A percentile compares a stretch with the other conserved stretches of the same genome.
phyloP scores from a whole-genome alignment of 2,329 filamentous ascomycete genomes.

The Claviceps maximensis region DNA sequence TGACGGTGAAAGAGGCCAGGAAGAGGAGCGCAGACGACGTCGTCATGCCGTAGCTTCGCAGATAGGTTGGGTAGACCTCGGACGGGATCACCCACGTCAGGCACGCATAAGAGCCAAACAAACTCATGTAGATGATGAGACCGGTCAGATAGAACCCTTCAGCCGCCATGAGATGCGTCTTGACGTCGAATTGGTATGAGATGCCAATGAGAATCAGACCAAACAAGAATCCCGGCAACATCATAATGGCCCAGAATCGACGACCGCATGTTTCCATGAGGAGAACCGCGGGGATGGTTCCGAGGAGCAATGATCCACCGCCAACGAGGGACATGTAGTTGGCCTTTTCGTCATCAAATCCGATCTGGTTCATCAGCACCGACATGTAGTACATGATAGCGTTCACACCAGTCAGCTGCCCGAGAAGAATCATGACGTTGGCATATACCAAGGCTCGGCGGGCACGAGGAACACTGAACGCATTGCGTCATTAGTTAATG shows the following conservation, averaged over 20 bases:
- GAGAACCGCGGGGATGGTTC: constrained; percentile 54
- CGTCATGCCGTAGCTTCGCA: constrained; percentile 62
- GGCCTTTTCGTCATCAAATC: constrained; percentile 46
- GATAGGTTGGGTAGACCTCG: constrained; percentile 60
- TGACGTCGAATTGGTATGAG: constrained; percentile 42
- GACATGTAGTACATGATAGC: constrained; percentile 63
- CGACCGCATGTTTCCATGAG: constrained; percentile 62
- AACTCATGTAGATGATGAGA: constrained; percentile 54
- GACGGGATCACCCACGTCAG: constrained; percentile 54
- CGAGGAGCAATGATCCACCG: constrained; percentile 51
- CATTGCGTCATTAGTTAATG: not conserved
- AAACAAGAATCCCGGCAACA: constrained; percentile 59
- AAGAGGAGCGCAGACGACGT: constrained; percentile 55
- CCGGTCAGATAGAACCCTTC: constrained; percentile 53
- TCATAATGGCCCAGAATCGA: constrained; percentile 61
- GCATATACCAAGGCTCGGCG: constrained; percentile 53
- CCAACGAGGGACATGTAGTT: constrained; percentile 68
- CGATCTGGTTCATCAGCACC: constrained; percentile 52
- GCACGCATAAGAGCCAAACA: constrained; percentile 54
- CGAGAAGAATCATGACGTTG: constrained; percentile 56
- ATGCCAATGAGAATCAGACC: constrained; percentile 53
- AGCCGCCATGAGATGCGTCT: constrained; percentile 30
- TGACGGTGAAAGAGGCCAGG: constrained; percentile 59
- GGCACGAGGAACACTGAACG: constrained; percentile 40
- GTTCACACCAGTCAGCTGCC: constrained; percentile 59